Evolutionary conservation across 345 rosid species (phyloP).

Genomic region (Salix brachista): DNA sequence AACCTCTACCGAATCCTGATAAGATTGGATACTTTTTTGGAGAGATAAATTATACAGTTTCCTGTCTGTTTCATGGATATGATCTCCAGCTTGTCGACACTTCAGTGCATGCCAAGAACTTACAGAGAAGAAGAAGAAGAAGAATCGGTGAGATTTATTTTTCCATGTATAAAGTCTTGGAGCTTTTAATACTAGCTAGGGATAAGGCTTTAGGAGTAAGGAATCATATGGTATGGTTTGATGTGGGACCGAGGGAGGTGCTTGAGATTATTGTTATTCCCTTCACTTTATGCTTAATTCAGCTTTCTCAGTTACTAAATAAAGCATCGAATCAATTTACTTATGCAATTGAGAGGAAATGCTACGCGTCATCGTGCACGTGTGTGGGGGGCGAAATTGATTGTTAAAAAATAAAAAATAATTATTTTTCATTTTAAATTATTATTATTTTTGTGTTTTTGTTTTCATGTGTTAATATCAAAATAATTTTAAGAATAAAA

Average conservation of each 20-base stretch:
- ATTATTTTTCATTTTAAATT: too few relatives aligned
- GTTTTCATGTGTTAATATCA: too few relatives aligned
- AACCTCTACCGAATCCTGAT: slow-evolving; percentile 33
- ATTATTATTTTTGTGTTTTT: too few relatives aligned
- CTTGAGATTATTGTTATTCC: not conserved
- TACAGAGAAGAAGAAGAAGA: not conserved
- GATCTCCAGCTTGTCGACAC: not conserved
- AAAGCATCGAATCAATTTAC: not conserved
- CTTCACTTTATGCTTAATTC: not conserved
- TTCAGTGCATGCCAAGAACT: not conserved
- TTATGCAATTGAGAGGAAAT: not conserved
- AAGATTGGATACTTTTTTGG: slow-evolving; percentile 17
- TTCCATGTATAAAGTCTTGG: not conserved
- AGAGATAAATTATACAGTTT: too few relatives aligned
- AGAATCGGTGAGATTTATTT: not conserved
- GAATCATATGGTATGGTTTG: not conserved
- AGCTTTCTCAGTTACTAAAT: not conserved
- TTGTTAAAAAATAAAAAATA: too few relatives aligned
- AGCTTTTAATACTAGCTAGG: not conserved
- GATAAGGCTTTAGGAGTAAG: not conserved
- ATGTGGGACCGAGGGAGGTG: not conserved
- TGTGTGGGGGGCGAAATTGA: not conserved
- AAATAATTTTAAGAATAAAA: too few relatives aligned
- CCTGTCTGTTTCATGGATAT: not conserved
- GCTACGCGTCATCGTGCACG: not conserved